Evolutionary conservation across 225 moss, liverwort and hornwort species (phyloP).

Genomic region (Bryum argenteum): DNA sequence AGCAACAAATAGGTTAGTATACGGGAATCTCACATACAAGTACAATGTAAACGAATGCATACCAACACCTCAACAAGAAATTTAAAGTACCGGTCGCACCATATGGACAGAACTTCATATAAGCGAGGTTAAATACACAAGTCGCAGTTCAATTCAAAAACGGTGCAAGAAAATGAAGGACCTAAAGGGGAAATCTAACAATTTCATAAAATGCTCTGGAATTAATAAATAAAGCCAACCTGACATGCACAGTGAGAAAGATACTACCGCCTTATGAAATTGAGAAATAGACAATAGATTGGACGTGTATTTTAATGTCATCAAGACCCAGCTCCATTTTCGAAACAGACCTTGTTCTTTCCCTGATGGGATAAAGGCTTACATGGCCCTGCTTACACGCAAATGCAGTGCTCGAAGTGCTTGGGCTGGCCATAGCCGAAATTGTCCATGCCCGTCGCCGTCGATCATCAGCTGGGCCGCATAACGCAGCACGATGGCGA

Average conservation of each 20-base stretch:
- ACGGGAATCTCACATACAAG: background rate
- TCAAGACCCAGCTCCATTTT: constrained; percentile 21
- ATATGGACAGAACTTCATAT: constrained; percentile 14
- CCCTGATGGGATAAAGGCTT: constrained; percentile 53
- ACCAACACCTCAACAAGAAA: constrained; percentile 16
- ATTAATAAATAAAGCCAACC: background rate
- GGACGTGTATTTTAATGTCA: constrained; percentile 1
- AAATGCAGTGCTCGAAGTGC: constrained; percentile 56
- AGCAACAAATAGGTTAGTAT: background rate
- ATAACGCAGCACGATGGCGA: constrained; percentile 67
- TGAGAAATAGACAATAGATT: constrained; percentile 6
- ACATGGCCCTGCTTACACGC: constrained; percentile 53
- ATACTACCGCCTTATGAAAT: background rate
- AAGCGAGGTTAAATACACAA: background rate
- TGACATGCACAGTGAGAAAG: background rate
- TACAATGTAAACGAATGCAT: background rate
- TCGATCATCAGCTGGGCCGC: constrained; percentile 75
- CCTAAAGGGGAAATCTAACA: background rate
- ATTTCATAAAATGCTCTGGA: background rate
- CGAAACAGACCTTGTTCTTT: constrained; percentile 30
- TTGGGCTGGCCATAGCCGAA: constrained; percentile 46
- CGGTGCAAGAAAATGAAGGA: constrained; percentile 6
- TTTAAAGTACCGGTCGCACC: background rate
- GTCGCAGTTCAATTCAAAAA: background rate
- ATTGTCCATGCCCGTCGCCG: constrained; percentile 48